Evolutionary conservation across 2,329 filamentous ascomycete genomes (phyloP), one percentile per base, ranked within the genome.

Genomic region (Nannizzia gypsea): DNA sequence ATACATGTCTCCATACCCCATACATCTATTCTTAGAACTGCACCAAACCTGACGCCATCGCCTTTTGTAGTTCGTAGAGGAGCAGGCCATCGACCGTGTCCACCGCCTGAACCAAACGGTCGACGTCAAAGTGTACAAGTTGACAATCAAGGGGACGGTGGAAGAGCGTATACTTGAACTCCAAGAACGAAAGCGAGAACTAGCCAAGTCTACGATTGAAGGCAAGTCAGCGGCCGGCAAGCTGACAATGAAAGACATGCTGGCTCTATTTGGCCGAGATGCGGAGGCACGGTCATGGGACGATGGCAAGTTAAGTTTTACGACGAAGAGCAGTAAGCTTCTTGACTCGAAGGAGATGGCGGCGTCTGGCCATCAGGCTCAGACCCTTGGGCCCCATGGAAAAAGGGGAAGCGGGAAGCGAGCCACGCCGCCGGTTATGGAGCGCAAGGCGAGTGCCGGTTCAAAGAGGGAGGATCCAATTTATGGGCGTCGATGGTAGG

Each of bases 61-160:
- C 52, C 54, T 22, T 17, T 60, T n/a, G 31, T 66, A 89, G 82
- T 99, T 99, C 69, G 90, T 99, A 36, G 93, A 99, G 77, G 93
- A 99, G 72, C 93, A 99, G 78, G 93, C 93, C 56, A 99, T 99
- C 66, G 93, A 99, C 73, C 90, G 93, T 59, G 93, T 99, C 26
- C 93, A 99, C 71, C 90, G 93, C n/a, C 86, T 99, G 58, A 97
- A 95, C 44, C 93, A 99, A 74, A 96, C 90, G 1, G 81, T 92
- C 44, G 91, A 97, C 69, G 93, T 99, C 36, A 84, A 92, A 60
- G 90, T 99, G 64, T 99, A 96, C 79, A 95, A 93, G 68, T 83
- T 99, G 67, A 96, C 90, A 1, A 86, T 99, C 63, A 83, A 83
- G 65, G 81, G 87, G 65, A 91, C 88, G 0, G 92, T 99, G 60